Base-by-base conservation (phyloP, 257 asterid species). In the Eustoma russellianum region DNA sequence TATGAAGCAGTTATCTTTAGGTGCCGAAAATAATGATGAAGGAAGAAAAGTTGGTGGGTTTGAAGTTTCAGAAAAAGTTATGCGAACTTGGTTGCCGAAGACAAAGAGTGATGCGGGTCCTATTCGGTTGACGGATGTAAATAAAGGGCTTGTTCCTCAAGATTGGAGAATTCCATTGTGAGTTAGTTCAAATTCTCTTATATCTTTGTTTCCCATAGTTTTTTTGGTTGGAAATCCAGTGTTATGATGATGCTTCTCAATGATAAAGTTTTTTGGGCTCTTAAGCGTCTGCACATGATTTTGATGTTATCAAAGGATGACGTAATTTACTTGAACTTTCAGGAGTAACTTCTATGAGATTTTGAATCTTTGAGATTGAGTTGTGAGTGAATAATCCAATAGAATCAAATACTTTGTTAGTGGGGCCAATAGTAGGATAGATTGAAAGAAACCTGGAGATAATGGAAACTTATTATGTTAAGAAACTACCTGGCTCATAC, bases 131-230 rank as follows among this genome's bases (percentile, higher is more conserved):
- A 70, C 73, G 15, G 83, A 87, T 46, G 97, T 91, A 55, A 74
- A 65, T 51, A 67, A 64, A 45, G 79, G 81, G 70, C 66, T 81
- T 38, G 66, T 71, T 38, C 73, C 77, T 30, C 28, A 54, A 33
- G 67, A 74, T 48, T 91, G 98, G 98, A 78, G 98, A 41, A 74
- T 91, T 53, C 76, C 86, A 33, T 58, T 87, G 97, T 91, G 66
- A 75, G 96, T 75, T 11, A 57, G 30, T 18, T 24, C 0, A 24
- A 24, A 24, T 24, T 24, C 30, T 0, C 3, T 24, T 24, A 24
- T 38, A 38, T 38, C 43, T 38, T 24, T 38, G 43, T 11, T 38
- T 7, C 43, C 43, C 12, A 38, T 38, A 8, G 7, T 2, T 8
- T 38, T 38, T 38, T 11, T 7, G 43, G 7, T 38, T 38, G 43